Percentiles rank a stretch among this genome's conserved stretches.
Conservation (phyloP, 202 grass and related monocot species). For the Dendrocalamus latiflorus region DNA sequence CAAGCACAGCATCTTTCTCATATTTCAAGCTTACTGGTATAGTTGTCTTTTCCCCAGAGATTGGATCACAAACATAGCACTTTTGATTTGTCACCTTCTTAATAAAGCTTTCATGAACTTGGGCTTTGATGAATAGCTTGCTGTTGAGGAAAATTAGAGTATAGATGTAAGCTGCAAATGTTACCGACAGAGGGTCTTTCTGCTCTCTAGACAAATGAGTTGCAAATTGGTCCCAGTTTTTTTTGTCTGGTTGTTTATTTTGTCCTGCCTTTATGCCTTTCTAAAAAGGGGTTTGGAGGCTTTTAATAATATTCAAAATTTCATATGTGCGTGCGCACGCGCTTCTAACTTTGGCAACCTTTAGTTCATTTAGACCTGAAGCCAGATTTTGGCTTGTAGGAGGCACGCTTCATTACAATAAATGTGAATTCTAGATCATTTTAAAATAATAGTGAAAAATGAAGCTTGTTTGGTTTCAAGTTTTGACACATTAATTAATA, state of each 20-base stretch:
- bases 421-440: not conserved
- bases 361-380: not conserved
- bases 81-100: not conserved
- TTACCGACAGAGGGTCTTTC: not conserved
- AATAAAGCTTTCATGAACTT: not conserved
- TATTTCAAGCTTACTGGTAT: constrained; percentile 85
- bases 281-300: not conserved
- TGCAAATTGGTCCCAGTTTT: not conserved
- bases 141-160: not conserved
- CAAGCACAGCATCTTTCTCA: constrained; percentile 72
- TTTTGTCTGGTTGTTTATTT: not conserved
- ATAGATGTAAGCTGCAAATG: not conserved
- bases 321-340: too few species aligned
- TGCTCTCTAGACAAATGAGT: not conserved
- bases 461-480: not conserved
- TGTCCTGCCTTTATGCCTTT: not conserved
- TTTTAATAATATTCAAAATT: not conserved
- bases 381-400: constrained; percentile 1
- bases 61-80: not conserved
- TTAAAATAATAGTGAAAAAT: not conserved
- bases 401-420: not conserved
- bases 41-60: constrained; percentile 7
- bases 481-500: not conserved
- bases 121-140: not conserved
- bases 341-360: not conserved